phyloP scores from a whole-genome alignment of 768 basidiomycete species.

The Lactarius akahatsu region DNA sequence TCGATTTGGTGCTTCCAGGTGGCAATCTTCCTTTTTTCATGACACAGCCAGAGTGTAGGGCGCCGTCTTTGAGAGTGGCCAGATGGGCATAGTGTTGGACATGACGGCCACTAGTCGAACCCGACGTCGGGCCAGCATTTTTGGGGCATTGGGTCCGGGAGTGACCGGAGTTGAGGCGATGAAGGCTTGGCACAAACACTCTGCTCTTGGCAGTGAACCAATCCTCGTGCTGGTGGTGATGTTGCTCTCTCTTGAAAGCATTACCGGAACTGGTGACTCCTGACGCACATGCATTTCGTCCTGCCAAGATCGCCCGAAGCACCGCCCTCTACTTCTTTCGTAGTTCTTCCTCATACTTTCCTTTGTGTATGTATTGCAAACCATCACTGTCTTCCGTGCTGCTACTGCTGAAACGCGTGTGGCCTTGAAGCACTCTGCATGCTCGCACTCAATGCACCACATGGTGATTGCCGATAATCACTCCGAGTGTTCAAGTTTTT shows the following conservation, averaged over 20 bases:
- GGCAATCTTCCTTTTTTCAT: slow-evolving; percentile 73
- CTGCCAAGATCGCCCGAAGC: too few relatives aligned
- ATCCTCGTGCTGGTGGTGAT: background rate
- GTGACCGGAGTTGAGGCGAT: background rate
- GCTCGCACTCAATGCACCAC: background rate
- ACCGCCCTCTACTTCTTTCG: background rate
- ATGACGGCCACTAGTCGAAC: slow-evolving; percentile 38
- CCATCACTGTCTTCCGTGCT: background rate
- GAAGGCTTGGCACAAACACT: background rate
- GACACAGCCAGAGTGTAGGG: slow-evolving; percentile 86
- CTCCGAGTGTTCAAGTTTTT: background rate
- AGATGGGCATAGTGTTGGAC: slow-evolving; percentile 79
- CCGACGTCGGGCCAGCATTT: background rate
- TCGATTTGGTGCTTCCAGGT: slow-evolving; percentile 76
- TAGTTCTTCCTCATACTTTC: background rate
- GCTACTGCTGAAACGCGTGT: background rate
- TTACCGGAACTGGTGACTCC: background rate
- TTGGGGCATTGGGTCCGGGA: background rate
- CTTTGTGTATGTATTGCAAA: background rate
- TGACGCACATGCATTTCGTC: background rate
- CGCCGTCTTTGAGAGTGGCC: slow-evolving; percentile 76
- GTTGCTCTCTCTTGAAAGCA: background rate
- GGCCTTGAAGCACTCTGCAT: background rate
- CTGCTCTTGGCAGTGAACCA: background rate
- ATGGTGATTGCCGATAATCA: background rate